phyloP scores from a whole-genome alignment of 129 eudicot genomes.

The Chrysanthemum makinoi region DNA sequence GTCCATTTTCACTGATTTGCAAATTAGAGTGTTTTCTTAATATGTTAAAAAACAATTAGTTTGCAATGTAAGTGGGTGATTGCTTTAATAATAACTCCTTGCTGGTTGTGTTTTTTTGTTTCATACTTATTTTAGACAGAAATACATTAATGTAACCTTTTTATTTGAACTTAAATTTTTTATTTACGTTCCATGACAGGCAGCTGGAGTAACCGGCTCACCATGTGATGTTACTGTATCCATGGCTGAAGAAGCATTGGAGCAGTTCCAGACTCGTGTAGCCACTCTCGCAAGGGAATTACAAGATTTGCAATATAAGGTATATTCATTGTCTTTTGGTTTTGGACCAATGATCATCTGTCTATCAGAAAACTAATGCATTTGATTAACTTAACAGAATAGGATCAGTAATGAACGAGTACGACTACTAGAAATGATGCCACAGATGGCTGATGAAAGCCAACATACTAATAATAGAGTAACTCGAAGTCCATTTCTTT shows the following conservation, averaged over 20 bases:
- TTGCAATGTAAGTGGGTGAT: neutral
- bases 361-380: constrained; percentile 16
- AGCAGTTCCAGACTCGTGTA: constrained; percentile 48
- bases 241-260: constrained; percentile 80
- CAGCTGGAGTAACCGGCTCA: constrained; percentile 62
- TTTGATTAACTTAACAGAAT: constrained; percentile 42
- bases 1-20: neutral
- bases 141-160: neutral
- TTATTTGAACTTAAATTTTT: neutral
- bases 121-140: neutral
- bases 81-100: neutral
- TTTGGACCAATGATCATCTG: neutral
- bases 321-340: constrained; percentile 16
- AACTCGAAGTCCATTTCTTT: constrained; percentile 52
- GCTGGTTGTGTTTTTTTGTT: neutral
- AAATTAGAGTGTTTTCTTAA: neutral
- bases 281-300: constrained; percentile 61
- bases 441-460: constrained; percentile 50
- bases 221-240: constrained; percentile 46
- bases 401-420: constrained; percentile 61
- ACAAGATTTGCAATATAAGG: constrained; percentile 67
- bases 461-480: constrained; percentile 31
- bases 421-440: constrained; percentile 61
- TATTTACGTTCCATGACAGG: constrained; percentile 36
- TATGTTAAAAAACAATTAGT: neutral